Conservation (phyloP, 345 rosid genomes). For the Noccaea caerulescens region DNA sequence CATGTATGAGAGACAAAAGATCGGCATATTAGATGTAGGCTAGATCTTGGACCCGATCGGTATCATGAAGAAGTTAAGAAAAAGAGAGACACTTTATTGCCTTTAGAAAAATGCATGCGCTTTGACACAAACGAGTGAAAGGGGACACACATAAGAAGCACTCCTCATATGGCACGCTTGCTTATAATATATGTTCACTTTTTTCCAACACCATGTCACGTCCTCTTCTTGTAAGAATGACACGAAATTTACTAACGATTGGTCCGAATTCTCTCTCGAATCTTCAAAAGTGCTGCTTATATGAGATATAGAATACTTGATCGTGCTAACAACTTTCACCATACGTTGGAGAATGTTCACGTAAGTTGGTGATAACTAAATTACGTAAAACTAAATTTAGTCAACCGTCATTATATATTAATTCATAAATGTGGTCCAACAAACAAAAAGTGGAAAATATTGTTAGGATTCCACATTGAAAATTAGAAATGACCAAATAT, state of each 20-base stretch:
- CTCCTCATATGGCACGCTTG: slow-evolving; percentile 41
- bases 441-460: neutral
- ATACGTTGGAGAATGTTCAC: slow-evolving; percentile 13
- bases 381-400: neutral
- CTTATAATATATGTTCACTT: slow-evolving; percentile 35
- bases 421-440: neutral
- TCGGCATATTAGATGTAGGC: slow-evolving; percentile 16
- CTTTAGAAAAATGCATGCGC: slow-evolving; percentile 40
- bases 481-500: no score
- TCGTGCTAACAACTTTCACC: slow-evolving; percentile 17
- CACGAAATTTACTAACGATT: slow-evolving; percentile 32
- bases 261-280: slow-evolving; percentile 25
- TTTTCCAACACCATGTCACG: slow-evolving; percentile 41
- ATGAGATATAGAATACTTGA: neutral
- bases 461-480: no score
- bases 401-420: neutral
- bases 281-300: neutral
- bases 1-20: slow-evolving; percentile 24
- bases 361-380: slow-evolving; percentile 22
- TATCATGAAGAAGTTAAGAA: slow-evolving; percentile 35
- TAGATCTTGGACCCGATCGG: slow-evolving; percentile 32
- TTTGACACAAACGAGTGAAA: slow-evolving; percentile 34
- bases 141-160: slow-evolving; percentile 33
- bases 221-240: slow-evolving; percentile 38
- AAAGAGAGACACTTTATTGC: slow-evolving; percentile 36